Conservation (phyloP, 2,329 filamentous ascomycete genomes). For the Calonectria leucothoes region DNA sequence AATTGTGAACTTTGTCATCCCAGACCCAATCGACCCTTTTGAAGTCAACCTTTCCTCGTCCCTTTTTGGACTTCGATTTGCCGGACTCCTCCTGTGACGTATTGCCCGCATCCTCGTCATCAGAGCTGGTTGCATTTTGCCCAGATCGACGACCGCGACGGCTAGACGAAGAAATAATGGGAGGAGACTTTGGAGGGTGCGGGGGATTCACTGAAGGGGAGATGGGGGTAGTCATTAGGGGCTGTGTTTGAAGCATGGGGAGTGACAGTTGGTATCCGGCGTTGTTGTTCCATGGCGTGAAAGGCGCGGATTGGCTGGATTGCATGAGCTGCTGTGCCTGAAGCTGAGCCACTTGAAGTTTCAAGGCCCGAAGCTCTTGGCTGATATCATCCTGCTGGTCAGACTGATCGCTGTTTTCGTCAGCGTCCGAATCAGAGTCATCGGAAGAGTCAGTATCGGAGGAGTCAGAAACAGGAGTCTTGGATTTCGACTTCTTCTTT, state of each 20-base stretch:
- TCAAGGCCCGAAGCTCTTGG: slow-evolving; percentile 45
- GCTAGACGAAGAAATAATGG: background rate
- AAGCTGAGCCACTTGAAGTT: slow-evolving; percentile 41
- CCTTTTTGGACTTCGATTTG: slow-evolving; percentile 29
- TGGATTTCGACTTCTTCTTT: slow-evolving; percentile 20
- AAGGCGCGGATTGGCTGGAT: background rate
- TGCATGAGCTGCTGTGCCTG: slow-evolving; percentile 31
- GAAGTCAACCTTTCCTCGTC: slow-evolving; percentile 50
- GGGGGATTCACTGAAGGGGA: background rate
- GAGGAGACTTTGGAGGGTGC: background rate
- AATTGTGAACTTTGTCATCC: slow-evolving; percentile 62
- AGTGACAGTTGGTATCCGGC: slow-evolving; percentile 2
- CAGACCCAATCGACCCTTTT: slow-evolving; percentile 67
- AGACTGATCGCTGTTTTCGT: slow-evolving; percentile 21
- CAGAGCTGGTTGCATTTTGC: background rate
- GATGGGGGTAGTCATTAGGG: background rate
- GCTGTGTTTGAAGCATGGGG: background rate
- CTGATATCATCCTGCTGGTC: slow-evolving; percentile 34
- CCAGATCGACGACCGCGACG: background rate
- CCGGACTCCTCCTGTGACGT: slow-evolving; percentile 4
- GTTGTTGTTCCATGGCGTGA: background rate
- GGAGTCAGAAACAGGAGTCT: slow-evolving; percentile 28
- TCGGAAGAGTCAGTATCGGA: slow-evolving; percentile 32
- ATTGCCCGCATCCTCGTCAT: slow-evolving; percentile 13
- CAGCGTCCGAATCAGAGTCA: slow-evolving; percentile 32